Evolutionary conservation across 139 green algal genomes (phyloP).

Genomic region (Asterochloris erici): DNA sequence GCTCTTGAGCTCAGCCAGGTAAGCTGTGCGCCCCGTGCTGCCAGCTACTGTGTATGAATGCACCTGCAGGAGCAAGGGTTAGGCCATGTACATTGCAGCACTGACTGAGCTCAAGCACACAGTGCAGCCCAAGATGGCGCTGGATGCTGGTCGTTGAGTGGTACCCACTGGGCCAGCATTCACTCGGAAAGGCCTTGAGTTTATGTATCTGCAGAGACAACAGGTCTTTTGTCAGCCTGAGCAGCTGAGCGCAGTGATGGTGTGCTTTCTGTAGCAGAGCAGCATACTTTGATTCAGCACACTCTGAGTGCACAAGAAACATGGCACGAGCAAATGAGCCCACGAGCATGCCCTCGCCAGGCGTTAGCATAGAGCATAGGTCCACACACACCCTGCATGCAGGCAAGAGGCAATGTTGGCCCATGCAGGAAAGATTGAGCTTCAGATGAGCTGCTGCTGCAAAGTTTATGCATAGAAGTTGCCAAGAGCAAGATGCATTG

Average conservation of each 20-base stretch:
- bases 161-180: conserved; percentile 78
- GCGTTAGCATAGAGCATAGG: conserved; percentile 58
- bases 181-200: conserved; percentile 83
- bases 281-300: conserved; percentile 36
- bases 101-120: conserved; percentile 56
- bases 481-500: too few species aligned
- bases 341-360: conserved; percentile 87
- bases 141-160: background rate
- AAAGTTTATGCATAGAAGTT: too few species aligned
- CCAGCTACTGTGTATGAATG: conserved; percentile 67
- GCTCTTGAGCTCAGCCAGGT: conserved; percentile 76
- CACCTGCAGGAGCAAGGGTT: conserved; percentile 44
- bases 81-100: conserved; percentile 58
- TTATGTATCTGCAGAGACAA: conserved; percentile 66
- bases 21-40: conserved; percentile 64
- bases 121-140: background rate
- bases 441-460: too few species aligned
- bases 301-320: conserved; percentile 88
- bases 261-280: too few species aligned
- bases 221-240: background rate
- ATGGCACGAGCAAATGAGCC: conserved; percentile 81
- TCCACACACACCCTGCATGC: conserved; percentile 71
- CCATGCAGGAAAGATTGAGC: too few species aligned
- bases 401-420: too few species aligned
- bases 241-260: too few species aligned